Evolutionary conservation across 805 yeast species (phyloP), one percentile per base, ranked within the genome.

Genomic region (Starmera dryadoides): DNA sequence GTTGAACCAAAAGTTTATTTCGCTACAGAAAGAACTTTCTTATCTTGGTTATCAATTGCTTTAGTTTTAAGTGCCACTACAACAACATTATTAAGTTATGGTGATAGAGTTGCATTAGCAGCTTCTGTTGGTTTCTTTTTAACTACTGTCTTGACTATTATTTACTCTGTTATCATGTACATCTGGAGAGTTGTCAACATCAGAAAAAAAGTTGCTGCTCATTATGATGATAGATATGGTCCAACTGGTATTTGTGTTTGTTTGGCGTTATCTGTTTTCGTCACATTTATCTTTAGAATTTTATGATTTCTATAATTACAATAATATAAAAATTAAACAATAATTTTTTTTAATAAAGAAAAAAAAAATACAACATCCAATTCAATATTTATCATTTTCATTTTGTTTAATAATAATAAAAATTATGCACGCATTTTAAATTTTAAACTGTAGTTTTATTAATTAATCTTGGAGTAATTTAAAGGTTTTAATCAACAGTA

Each of bases 1-100:
- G 89, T 93, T 29, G 98, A 93, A 63, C 98, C 98, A 42, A 93
- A 93, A 66, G 98, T 93, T n/a, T 93, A 93, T 60, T 93, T 93
- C 63, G 98, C 98, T 6, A 87, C 95, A 19, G 98, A 93, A 62
- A 79, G 98, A 65, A 93, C 98, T 0, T 91, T 81, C 56, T 69
- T 93, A 45, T 77, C 94, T 31, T 93, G 98, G 98, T 66, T 91
- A 40, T 89, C 95, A 31, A 86, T 93, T 50, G 86, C 93, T 8
- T 77, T 93, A 69, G 69, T 91, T 33, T 69, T 93, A 41, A 88
- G 93, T 33, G 94, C 91, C 35, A 84, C 95, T 31, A 94, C 96
- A 2, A 84, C 88, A 8, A 75, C 95, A 0, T 70, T 93, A 49
- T 68, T 91, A 50, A 84, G 86, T 46, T 93, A 83, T 62, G 98